Conservation (phyloP, 176 grass and related monocot genomes). For the Thinopyrum elongatum region DNA sequence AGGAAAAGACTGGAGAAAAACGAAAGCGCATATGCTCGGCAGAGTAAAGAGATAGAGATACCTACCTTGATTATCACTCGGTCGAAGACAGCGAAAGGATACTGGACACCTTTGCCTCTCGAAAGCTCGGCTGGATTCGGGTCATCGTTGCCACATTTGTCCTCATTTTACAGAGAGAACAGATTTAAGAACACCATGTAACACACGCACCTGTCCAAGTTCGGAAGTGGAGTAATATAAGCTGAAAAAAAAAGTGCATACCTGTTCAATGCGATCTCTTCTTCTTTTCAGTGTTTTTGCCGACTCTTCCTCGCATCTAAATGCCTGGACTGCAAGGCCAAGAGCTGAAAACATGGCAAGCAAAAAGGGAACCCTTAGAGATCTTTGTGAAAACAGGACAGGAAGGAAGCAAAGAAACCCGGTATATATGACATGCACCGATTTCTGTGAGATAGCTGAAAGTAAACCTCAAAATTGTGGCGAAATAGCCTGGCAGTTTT, state of each 20-base stretch:
- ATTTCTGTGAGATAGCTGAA: slow-evolving; percentile 2
- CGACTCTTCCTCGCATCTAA: slow-evolving; percentile 62
- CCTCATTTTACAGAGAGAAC: slow-evolving; percentile 45
- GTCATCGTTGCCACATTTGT: slow-evolving; percentile 71
- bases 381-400: neutral
- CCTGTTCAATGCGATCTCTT: slow-evolving; percentile 63
- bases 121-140: slow-evolving; percentile 42
- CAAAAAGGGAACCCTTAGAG: neutral
- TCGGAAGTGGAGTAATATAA: neutral
- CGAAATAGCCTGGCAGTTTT: neutral
- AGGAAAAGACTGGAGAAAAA: neutral
- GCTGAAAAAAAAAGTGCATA: slow-evolving; percentile 15
- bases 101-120: slow-evolving; percentile 74
- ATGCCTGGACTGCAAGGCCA: slow-evolving; percentile 81
- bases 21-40: neutral
- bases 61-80: slow-evolving; percentile 83
- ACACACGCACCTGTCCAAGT: neutral
- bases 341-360: slow-evolving; percentile 50
- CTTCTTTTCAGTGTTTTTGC: slow-evolving; percentile 65
- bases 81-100: slow-evolving; percentile 78
- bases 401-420: neutral
- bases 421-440: neutral
- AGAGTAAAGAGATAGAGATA: neutral
- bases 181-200: slow-evolving; percentile 19
- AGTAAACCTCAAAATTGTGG: neutral